Percentiles rank a stretch among this genome's conserved stretches.
These are phyloP conservation scores for Ustilago nuda DNA, from an alignment of 1,284 basidiomycete species.

Conservation along the genomic window DNA sequence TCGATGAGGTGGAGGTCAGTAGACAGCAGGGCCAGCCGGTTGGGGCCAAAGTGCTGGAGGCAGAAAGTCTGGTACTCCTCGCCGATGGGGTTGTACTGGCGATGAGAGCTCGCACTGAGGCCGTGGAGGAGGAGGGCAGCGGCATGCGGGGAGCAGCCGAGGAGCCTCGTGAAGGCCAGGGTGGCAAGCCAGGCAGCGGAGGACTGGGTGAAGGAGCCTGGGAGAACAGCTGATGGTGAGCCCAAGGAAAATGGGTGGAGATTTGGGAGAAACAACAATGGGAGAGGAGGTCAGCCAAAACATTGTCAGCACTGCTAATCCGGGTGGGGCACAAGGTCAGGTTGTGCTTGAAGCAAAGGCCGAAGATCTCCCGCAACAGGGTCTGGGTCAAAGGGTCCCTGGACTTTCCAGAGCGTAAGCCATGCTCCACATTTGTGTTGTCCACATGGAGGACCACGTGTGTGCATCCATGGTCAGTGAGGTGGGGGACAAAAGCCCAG, in stretches of 20 bases:
- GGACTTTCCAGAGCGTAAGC: not conserved
- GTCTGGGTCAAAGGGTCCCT: not conserved
- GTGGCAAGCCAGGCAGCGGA: not conserved
- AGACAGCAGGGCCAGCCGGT: not conserved
- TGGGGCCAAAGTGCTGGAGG: not conserved
- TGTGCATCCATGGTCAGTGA: not conserved
- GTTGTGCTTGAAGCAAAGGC: slow-evolving; percentile 3
- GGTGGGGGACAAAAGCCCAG: not conserved
- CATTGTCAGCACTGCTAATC: not conserved
- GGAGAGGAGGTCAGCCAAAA: not conserved
- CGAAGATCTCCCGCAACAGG: not conserved
- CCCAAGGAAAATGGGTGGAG: not conserved
- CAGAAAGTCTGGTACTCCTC: not conserved
- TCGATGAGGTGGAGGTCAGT: not conserved
- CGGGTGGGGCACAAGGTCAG: not conserved
- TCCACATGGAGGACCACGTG: not conserved
- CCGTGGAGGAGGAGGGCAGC: not conserved
- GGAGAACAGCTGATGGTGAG: not conserved
- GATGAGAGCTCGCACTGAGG: not conserved
- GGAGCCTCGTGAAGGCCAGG: not conserved
- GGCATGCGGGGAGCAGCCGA: not conserved
- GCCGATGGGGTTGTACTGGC: not conserved
- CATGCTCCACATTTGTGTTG: not conserved
- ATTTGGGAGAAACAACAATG: not conserved
- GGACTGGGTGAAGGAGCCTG: not conserved